Evolutionary conservation across 805 yeast genomes (phyloP), one percentile per base, ranked within the genome.

Genomic region (Lipomyces lipofer): DNA sequence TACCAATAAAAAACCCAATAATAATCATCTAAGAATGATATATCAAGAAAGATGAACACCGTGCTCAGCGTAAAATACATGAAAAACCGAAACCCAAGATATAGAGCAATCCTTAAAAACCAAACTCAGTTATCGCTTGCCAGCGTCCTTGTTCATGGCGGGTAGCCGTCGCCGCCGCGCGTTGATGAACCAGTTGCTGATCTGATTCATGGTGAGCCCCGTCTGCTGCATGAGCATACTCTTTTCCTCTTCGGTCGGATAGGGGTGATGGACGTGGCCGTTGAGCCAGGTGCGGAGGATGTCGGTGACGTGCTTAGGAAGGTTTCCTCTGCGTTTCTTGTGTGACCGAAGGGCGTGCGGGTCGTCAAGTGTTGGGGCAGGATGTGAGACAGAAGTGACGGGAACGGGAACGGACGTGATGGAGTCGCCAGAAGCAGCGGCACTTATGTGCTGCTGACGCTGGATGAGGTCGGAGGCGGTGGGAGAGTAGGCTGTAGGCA

Each of bases 101-200:
- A n/a, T n/a, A n/a, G n/a, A n/a, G n/a, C n/a, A n/a, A n/a, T n/a
- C n/a, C n/a, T n/a, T n/a, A n/a, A n/a, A n/a, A n/a, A n/a, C n/a
- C n/a, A n/a, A n/a, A n/a, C n/a, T n/a, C 19, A 17, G 17, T 19
- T 36, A 36, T 36, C 24, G 3, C 40, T 17, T 17, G 40, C 40
- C 19, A 21, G 59, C 48, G 22, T 51, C 58, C 30, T 56, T 57
- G 42, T 59, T 52, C 42, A 67, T 56, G 6, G 69, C 64, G 22
- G 74, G 73, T 28, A 88, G 78, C 66, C 86, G 82, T 62, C 96
- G 75, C 64, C 95, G 76, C 63, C 96, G 79, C 17, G 92, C 95
- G 67, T 88, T 88, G 66, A 88, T 88, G 65, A 88, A 88, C 96
- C 96, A 88, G 67, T 88, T 88, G 61, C 86, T 79, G 57, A 88